phyloP scores from a whole-genome alignment of 2,329 filamentous ascomycete species.

The Pestalotiopsis sp. region DNA sequence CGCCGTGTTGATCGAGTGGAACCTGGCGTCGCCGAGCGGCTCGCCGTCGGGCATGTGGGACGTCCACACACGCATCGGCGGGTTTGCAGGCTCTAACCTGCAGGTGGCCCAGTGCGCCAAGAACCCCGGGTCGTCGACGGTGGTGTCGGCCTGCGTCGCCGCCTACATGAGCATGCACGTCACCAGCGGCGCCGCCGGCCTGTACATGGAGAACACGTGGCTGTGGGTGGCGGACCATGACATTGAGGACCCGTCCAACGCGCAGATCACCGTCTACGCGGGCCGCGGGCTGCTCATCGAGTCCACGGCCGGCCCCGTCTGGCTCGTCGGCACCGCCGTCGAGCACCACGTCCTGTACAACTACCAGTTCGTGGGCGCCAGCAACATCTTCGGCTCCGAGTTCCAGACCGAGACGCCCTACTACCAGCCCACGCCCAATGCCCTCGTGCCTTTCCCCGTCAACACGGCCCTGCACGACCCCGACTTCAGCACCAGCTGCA shows the following conservation, averaged over 20 bases:
- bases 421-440: constrained; percentile 62
- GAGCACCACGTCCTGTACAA: constrained; percentile 67
- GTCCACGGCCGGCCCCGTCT: constrained; percentile 42
- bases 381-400: constrained; percentile 60
- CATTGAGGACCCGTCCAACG: constrained; percentile 50
- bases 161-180: constrained; percentile 42
- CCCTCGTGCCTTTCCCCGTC: constrained; percentile 52
- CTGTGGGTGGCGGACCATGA: constrained; percentile 56
- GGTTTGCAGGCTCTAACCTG: constrained; percentile 69
- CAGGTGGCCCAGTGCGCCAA: constrained; percentile 70
- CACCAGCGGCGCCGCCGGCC: constrained; percentile 31
- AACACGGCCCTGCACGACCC: constrained; percentile 45
- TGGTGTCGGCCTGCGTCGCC: constrained; percentile 36
- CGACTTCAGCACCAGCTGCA: constrained; percentile 47
- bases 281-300: constrained; percentile 53
- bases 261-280: constrained; percentile 53
- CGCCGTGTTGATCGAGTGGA: constrained; percentile 74
- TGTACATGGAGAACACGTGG: constrained; percentile 49
- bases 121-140: constrained; percentile 34
- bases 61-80: constrained; percentile 74
- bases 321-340: constrained; percentile 61
- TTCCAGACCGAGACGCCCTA: constrained; percentile 71
- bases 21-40: constrained; percentile 54
- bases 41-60: constrained; percentile 68
- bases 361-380: constrained; percentile 61